Evolutionary conservation across 2,329 filamentous ascomycete genomes (phyloP).

Genomic region (Trichoderma cornu-damae): DNA sequence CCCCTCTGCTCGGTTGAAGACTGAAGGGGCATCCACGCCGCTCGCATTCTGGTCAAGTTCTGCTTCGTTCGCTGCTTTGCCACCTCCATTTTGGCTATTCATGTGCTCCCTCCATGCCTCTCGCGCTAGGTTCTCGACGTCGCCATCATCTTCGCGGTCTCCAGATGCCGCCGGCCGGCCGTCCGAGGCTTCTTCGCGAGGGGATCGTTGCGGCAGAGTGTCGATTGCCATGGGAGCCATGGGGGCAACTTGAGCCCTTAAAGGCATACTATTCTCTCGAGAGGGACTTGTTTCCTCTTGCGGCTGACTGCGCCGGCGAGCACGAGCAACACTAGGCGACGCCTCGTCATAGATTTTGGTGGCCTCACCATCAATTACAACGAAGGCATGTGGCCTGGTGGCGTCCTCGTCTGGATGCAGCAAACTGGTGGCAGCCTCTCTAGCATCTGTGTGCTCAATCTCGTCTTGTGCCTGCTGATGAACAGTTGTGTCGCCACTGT

Average conservation of each 20-base stretch:
- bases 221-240: constrained; percentile 19
- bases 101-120: constrained; percentile 35
- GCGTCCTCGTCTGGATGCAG: constrained; percentile 16
- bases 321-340: constrained; percentile 29
- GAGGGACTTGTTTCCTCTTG: constrained; percentile 28
- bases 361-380: constrained; percentile 23
- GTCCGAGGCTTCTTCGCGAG: constrained; percentile 12
- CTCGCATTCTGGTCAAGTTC: neutral
- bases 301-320: constrained; percentile 26
- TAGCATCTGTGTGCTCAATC: constrained; percentile 10
- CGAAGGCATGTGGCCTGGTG: constrained; percentile 18
- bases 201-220: constrained; percentile 12
- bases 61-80: constrained; percentile 16
- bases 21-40: neutral
- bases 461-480: constrained; percentile 21
- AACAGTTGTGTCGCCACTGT: constrained; percentile 22
- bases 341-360: constrained; percentile 22
- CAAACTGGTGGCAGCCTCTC: constrained; percentile 9
- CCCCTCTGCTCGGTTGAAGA: constrained; percentile 10
- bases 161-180: neutral
- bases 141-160: constrained; percentile 20
- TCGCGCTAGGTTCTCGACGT: constrained; percentile 31
- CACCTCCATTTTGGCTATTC: constrained; percentile 26
- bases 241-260: constrained; percentile 18
- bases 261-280: constrained; percentile 26